Conservation (phyloP, 2,329 filamentous ascomycete genomes). For the Colletotrichum phormii region DNA sequence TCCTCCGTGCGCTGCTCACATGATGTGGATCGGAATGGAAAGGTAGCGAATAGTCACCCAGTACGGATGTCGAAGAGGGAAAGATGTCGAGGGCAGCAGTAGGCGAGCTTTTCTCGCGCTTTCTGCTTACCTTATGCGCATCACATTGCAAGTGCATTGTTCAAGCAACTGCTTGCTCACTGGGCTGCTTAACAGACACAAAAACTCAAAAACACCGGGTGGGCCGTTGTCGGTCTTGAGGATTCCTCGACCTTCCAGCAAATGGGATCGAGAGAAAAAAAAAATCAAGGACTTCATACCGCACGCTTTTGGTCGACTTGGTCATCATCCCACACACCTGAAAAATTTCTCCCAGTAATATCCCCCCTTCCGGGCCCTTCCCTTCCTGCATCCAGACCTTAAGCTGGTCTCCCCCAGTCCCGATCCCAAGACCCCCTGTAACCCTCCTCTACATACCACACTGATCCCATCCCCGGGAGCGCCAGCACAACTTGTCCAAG, state of each 20-base stretch:
- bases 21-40: neutral
- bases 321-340: conserved; percentile 16
- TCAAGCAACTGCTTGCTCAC: conserved; percentile 2
- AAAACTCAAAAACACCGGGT: conserved; percentile 17
- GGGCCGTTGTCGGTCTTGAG: conserved; percentile 14
- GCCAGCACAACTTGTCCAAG: conserved; percentile 18
- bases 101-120: neutral
- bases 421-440: conserved; percentile 18
- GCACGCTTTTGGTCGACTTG: neutral
- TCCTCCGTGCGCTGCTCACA: neutral
- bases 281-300: neutral
- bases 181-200: conserved; percentile 2
- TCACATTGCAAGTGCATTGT: conserved; percentile 13
- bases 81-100: neutral
- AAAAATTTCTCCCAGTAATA: conserved; percentile 5
- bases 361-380: neutral
- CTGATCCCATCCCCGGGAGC: neutral
- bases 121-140: neutral
- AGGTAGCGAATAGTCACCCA: neutral
- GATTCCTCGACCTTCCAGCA: conserved; percentile 14
- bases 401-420: conserved; percentile 10
- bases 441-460: conserved; percentile 10
- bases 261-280: neutral
- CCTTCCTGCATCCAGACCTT: conserved; percentile 13
- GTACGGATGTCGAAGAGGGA: neutral